These are phyloP conservation scores for Tubosaeta sp. DNA, from an alignment of 768 basidiomycete genomes.

Conservation along the genomic window DNA sequence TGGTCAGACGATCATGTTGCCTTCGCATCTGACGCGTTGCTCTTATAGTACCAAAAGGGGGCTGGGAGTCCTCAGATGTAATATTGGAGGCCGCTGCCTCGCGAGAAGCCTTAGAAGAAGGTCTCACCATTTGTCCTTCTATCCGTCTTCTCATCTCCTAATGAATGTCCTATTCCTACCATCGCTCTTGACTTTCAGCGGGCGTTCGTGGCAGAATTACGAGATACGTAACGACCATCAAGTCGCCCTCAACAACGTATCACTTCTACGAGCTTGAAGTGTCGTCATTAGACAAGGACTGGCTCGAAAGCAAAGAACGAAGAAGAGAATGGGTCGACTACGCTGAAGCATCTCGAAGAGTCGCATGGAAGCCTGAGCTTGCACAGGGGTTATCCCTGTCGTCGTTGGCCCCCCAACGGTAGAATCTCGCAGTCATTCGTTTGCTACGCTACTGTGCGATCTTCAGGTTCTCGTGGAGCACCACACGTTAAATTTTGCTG, in stretches of 20 bases:
- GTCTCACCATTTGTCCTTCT: slow-evolving; percentile 83
- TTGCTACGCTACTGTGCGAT: slow-evolving; percentile 12
- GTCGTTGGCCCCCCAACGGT: slow-evolving; percentile 60
- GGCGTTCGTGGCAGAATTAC: slow-evolving; percentile 86
- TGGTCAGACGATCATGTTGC: background rate
- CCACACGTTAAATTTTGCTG: slow-evolving; percentile 9
- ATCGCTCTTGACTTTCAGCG: slow-evolving; percentile 45
- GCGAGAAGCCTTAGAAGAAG: slow-evolving; percentile 94
- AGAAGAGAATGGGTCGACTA: slow-evolving; percentile 87
- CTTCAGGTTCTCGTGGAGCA: slow-evolving; percentile 6
- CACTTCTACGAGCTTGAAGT: slow-evolving; percentile 92
- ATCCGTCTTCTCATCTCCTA: slow-evolving; percentile 69
- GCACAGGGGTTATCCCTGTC: slow-evolving; percentile 70
- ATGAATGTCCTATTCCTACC: slow-evolving; percentile 46
- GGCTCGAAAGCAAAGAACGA: slow-evolving; percentile 79
- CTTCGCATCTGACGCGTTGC: slow-evolving; percentile 5
- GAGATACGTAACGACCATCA: slow-evolving; percentile 80
- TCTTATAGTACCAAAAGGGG: slow-evolving; percentile 81
- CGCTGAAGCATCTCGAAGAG: slow-evolving; percentile 66
- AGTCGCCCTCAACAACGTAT: slow-evolving; percentile 74
- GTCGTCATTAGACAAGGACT: slow-evolving; percentile 66
- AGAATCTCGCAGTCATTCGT: slow-evolving; percentile 12
- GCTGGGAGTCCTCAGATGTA: slow-evolving; percentile 81
- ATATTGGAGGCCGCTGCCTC: slow-evolving; percentile 83
- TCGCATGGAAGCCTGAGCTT: slow-evolving; percentile 85